phyloP scores from a whole-genome alignment of 805 yeast species.

The Brettanomyces bruxellensis region DNA sequence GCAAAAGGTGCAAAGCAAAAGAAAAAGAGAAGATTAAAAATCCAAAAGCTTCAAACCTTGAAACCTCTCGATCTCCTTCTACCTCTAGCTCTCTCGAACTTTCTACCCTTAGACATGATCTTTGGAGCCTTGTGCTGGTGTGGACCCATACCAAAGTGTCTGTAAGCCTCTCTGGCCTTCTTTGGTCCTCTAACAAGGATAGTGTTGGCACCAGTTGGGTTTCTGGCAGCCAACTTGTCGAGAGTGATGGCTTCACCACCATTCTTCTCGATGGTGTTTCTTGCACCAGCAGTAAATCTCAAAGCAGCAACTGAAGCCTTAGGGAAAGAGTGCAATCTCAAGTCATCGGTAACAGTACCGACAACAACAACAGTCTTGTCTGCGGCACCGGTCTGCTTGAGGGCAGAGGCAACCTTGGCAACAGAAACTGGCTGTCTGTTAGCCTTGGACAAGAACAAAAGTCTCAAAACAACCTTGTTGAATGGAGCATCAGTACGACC shows the following conservation, averaged over 20 bases:
- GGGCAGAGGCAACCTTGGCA: slow-evolving; percentile 80
- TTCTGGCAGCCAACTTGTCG: slow-evolving; percentile 97
- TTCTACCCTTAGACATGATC: slow-evolving; percentile 95
- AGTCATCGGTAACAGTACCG: slow-evolving; percentile 98
- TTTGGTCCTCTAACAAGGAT: slow-evolving; percentile 98
- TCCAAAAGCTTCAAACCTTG: slow-evolving; percentile 78
- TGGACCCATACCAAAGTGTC: slow-evolving; percentile 99
- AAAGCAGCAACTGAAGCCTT: slow-evolving; percentile 98
- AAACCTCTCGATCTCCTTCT: slow-evolving; percentile 98
- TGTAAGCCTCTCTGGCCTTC: slow-evolving; percentile 97
- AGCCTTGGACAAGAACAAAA: slow-evolving; percentile 94
- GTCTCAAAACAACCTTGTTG: slow-evolving; percentile 93
- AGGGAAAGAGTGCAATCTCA: slow-evolving; percentile 90
- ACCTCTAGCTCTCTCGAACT: slow-evolving; percentile 99
- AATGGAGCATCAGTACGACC: slow-evolving; percentile 99
- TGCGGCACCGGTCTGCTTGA: slow-evolving; percentile 74
- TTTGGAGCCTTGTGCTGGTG: slow-evolving; percentile 99
- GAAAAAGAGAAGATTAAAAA: no score
- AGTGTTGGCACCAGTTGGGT: slow-evolving; percentile 99
- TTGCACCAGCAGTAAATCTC: slow-evolving; percentile 98
- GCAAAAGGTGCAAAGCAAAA: no score
- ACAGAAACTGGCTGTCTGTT: slow-evolving; percentile 99
- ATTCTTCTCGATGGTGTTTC: slow-evolving; percentile 92
- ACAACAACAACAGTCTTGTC: slow-evolving; percentile 94
- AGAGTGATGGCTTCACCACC: slow-evolving; percentile 99